Percentiles rank a stretch among this genome's conserved stretches.
Conservation (phyloP, 805 yeast genomes). For the Clavispora vitiphila region DNA sequence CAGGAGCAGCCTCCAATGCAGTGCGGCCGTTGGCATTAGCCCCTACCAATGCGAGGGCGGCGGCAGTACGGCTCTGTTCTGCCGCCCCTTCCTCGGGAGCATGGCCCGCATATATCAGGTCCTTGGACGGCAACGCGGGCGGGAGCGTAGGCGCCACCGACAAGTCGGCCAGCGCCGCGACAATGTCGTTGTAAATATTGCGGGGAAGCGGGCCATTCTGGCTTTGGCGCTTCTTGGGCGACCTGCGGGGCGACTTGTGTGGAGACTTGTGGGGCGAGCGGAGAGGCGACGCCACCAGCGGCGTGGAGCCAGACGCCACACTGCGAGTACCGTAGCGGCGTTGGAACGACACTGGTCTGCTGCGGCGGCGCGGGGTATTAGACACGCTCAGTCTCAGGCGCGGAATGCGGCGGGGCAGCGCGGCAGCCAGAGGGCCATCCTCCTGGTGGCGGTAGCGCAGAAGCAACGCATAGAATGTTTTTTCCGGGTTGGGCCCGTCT, state of each 20-base stretch:
- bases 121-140: constrained; percentile 40
- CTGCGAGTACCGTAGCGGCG: constrained; percentile 28
- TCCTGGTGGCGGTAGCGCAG: constrained; percentile 41
- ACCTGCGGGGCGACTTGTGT: constrained; percentile 17
- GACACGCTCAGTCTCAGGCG: constrained; percentile 9
- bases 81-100: background rate
- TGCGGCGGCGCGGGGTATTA: constrained; percentile 13
- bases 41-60: background rate
- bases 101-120: constrained; percentile 16
- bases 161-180: constrained; percentile 26
- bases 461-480: constrained; percentile 42
- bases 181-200: constrained; percentile 40
- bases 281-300: background rate
- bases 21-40: background rate
- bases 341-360: constrained; percentile 39
- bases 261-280: constrained; percentile 30
- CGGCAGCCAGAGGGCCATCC: constrained; percentile 20
- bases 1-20: constrained; percentile 1
- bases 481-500: constrained; percentile 40
- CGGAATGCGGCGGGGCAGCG: constrained; percentile 12
- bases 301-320: background rate
- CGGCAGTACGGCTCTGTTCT: background rate
- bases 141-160: constrained; percentile 22
- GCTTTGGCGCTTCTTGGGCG: constrained; percentile 19
- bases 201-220: constrained; percentile 30